Evolutionary conservation across 305 asterid species (phyloP), one percentile per base, ranked within the genome.

Genomic region (Solanum hybrid): DNA sequence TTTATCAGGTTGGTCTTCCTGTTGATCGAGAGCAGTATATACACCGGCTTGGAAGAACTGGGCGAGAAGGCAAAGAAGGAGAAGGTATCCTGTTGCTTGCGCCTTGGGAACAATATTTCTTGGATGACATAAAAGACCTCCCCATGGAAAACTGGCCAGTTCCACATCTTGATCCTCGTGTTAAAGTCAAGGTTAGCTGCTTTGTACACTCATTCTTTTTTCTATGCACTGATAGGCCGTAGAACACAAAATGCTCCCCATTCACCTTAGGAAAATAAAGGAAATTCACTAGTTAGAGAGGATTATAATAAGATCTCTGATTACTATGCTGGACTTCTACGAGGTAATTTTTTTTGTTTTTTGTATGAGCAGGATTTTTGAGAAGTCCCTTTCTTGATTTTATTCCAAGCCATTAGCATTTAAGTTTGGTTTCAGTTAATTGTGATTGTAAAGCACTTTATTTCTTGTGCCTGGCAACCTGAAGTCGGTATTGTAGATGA

Each of bases 21-120:
- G 86, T 90, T 3, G 98, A 97, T 86, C 92, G 99, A 40, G 98
- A 95, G 86, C 98, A 95, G 89, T 97, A 97, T 89, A 96, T 96
- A 56, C 97, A 94, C 90, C 94, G 98, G 81, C 95, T 97, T 73
- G 99, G 99, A 93, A 94, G 98, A 92, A 95, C 99, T 42, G 99
- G 98, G 37, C 92, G 98, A 71, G 95, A 96, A 91, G 99, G 98
- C 88, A 96, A 97, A 92, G 96, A 88, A 85, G 98, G 98, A 42
- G 94, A 94, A 93, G 98, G 98, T 86, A 87, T 95, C 80, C 89
- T 97, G 56, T 66, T 97, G 91, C 96, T 97, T 91, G 97, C 99
- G 64, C 98, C 98, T 29, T 97, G 98, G 98, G 99, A 97, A 88
- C 95, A 96, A 86, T 94, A 91, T 90, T 97, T 97, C 93, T 79